Evolutionary conservation across 1,139 yeast species (phyloP).

Genomic region (Cylindricascospora bacillispora): DNA sequence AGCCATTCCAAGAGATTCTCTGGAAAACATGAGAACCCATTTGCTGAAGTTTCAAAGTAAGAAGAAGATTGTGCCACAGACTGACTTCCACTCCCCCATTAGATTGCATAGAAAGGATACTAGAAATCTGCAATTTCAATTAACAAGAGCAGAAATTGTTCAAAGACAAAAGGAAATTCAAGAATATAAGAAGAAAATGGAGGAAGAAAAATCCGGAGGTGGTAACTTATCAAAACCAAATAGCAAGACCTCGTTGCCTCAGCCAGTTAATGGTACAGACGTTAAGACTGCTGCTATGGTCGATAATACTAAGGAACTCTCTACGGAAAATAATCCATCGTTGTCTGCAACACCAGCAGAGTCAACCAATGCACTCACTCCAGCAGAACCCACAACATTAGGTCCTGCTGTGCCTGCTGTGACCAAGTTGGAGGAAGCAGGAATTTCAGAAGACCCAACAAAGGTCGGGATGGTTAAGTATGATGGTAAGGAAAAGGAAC

Average conservation of each 20-base stretch:
- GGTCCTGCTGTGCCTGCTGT: conserved; percentile 9
- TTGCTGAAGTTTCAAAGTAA: conserved; percentile 70
- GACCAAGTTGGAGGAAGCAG: conserved; percentile 24
- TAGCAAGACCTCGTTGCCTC: background rate
- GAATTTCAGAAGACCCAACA: conserved; percentile 26
- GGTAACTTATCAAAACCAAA: background rate
- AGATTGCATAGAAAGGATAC: conserved; percentile 89
- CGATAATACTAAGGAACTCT: background rate
- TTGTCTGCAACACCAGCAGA: conserved; percentile 2
- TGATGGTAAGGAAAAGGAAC: conserved; percentile 24
- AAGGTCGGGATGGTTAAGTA: conserved; percentile 28
- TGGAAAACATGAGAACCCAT: conserved; percentile 67
- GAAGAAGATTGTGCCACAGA: conserved; percentile 54
- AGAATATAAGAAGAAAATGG: conserved; percentile 25
- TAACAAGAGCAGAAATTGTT: conserved; percentile 51
- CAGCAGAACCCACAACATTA: conserved; percentile 4
- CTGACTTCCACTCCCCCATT: conserved; percentile 68
- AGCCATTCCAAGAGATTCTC: conserved; percentile 61
- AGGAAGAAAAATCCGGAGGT: conserved; percentile 6
- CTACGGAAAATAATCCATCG: background rate
- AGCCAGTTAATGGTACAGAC: conserved; percentile 1
- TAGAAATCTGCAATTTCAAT: conserved; percentile 72
- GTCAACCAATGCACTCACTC: conserved; percentile 3
- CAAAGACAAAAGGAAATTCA: conserved; percentile 33
- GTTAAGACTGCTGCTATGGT: conserved; percentile 3